Percentiles rank a stretch among this genome's conserved stretches.
Conservation (phyloP, 371 early-diverging fungal species). For the Actinomucor elegans region DNA sequence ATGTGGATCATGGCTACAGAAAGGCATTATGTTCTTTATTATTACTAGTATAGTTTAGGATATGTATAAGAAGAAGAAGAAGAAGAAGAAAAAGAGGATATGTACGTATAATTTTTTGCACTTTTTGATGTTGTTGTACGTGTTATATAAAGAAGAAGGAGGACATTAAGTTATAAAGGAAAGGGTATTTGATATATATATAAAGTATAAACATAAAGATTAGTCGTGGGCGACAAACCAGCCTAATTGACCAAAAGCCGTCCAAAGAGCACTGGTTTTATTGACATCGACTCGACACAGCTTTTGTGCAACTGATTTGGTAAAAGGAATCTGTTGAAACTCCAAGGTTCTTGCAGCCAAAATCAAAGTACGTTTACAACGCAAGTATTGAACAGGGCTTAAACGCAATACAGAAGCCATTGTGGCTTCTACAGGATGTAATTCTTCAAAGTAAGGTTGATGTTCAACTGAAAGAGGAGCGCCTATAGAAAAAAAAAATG, state of each 20-base stretch:
- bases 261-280: conserved; percentile 40
- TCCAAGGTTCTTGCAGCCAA: conserved; percentile 30
- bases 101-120: no score
- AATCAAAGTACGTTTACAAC: conserved; percentile 37
- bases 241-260: conserved; percentile 33
- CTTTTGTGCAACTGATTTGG: conserved; percentile 41
- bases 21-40: no score
- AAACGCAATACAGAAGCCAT: conserved; percentile 65
- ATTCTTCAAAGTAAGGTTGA: conserved; percentile 40
- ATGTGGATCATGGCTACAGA: no score
- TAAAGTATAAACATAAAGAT: background rate
- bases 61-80: no score
- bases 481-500: conserved; percentile 19
- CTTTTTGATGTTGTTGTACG: no score
- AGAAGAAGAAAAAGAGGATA: no score
- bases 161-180: no score
- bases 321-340: conserved; percentile 28
- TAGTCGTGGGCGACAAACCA: conserved; percentile 24
- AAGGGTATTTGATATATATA: background rate
- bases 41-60: no score
- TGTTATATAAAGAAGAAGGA: background rate
- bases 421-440: conserved; percentile 56
- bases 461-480: conserved; percentile 44
- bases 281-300: conserved; percentile 39
- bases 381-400: conserved; percentile 63